phyloP scores from a whole-genome alignment of 1,284 basidiomycete genomes.

The Xerocomus amazonicus region DNA sequence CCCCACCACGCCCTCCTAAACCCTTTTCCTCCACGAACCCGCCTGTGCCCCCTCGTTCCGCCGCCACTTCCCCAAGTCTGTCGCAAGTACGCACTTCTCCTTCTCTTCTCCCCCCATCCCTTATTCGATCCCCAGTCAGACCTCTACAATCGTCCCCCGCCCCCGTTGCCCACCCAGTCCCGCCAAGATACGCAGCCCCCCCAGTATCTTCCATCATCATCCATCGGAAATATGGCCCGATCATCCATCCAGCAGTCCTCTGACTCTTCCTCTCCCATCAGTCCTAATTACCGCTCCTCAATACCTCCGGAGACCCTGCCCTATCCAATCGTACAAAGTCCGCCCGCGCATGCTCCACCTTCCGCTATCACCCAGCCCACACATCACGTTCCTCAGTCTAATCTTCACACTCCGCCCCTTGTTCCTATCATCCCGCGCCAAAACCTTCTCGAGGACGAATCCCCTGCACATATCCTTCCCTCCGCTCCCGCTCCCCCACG shows the following conservation, averaged over 20 bases:
- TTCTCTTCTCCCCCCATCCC: conserved; percentile 4
- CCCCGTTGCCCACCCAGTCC: conserved; percentile 36
- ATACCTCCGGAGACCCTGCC: conserved; percentile 19
- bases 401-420: conserved; percentile 23
- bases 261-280: conserved; percentile 11
- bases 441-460: conserved; percentile 53
- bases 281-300: conserved; percentile 32
- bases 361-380: conserved; percentile 2
- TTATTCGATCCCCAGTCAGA: conserved; percentile 25
- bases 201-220: conserved; percentile 29
- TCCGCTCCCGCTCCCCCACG: conserved; percentile 59
- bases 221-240: conserved; percentile 23
- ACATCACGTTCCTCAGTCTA: too few relatives aligned
- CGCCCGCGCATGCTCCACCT: conserved; percentile 2
- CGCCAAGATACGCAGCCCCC: conserved; percentile 10
- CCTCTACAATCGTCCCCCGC: conserved; percentile 37
- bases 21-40: conserved; percentile 21
- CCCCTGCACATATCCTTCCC: conserved; percentile 26
- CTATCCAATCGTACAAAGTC: conserved; percentile 19
- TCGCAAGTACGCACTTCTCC: conserved; percentile 16
- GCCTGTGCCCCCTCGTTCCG: conserved; percentile 16
- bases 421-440: conserved; percentile 34
- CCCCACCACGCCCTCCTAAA: conserved; percentile 37
- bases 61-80: conserved; percentile 35
- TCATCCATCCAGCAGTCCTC: conserved; percentile 7